These are phyloP conservation scores for Pinus taeda DNA, from an alignment of 75 land plant species.

Conservation along the genomic window DNA sequence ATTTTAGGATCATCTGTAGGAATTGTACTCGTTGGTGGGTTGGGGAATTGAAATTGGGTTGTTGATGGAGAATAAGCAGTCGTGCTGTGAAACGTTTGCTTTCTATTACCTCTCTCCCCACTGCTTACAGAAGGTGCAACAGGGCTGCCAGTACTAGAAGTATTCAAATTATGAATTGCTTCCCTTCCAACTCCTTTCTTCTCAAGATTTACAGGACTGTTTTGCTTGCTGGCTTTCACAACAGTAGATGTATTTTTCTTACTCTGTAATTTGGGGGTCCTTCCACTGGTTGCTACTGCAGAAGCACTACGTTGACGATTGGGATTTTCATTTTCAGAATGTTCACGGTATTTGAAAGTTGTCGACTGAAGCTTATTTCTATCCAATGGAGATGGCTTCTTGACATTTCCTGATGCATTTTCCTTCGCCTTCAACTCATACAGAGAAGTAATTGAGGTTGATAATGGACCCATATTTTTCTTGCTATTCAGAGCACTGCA, in stretches of 20 bases:
- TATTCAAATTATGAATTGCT: not conserved
- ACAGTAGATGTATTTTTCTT: not conserved
- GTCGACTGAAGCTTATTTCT: not conserved
- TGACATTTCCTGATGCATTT: not conserved
- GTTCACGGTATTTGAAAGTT: constrained; percentile 13
- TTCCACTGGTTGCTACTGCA: constrained; percentile 5
- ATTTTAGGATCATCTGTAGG: too few relatives aligned
- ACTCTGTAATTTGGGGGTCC: not conserved
- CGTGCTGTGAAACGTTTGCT: not conserved
- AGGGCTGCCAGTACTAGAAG: not conserved
- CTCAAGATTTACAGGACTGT: not conserved
- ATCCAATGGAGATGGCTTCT: not conserved
- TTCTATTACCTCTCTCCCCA: not conserved
- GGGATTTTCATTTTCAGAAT: constrained; percentile 50
- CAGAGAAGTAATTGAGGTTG: constrained; percentile 12
- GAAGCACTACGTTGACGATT: constrained; percentile 12
- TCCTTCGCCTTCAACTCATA: constrained; percentile 1
- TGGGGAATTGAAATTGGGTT: not conserved
- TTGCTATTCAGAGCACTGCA: constrained; percentile 35
- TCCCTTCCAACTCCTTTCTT: constrained; percentile 6
- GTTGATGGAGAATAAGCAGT: not conserved
- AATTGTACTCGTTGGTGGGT: too few relatives aligned
- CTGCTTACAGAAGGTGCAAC: not conserved
- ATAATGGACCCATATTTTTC: constrained; percentile 36
- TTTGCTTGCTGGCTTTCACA: not conserved